Conservation (phyloP, 2,329 filamentous ascomycete genomes). For the Ophiocordyceps camponoti-leonardi region DNA sequence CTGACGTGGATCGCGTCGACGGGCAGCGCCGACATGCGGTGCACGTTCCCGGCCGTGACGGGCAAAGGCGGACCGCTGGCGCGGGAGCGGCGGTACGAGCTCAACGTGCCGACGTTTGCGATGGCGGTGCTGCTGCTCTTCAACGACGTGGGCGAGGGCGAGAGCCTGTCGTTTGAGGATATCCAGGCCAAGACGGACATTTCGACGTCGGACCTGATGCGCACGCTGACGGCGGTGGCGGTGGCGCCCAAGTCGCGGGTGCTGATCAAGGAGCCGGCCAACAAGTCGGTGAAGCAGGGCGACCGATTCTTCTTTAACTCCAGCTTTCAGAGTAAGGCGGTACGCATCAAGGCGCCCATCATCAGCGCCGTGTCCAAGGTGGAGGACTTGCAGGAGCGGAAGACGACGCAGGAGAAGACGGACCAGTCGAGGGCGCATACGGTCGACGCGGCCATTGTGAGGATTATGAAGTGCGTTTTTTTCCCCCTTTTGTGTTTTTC, state of each 20-base stretch:
- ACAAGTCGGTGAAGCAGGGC: slow-evolving; percentile 56
- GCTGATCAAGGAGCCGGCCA: slow-evolving; percentile 62
- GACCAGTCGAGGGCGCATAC: slow-evolving; percentile 53
- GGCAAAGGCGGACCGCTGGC: slow-evolving; percentile 47
- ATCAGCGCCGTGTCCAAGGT: slow-evolving; percentile 71
- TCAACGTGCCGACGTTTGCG: slow-evolving; percentile 82
- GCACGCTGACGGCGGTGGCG: slow-evolving; percentile 66
- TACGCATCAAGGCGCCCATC: slow-evolving; percentile 80
- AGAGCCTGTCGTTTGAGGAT: slow-evolving; percentile 47
- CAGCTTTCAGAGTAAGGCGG: slow-evolving; percentile 62
- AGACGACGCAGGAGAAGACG: slow-evolving; percentile 60
- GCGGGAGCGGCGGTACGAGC: slow-evolving; percentile 62
- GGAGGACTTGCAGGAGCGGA: slow-evolving; percentile 53
- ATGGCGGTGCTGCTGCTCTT: slow-evolving; percentile 85
- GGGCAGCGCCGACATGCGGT: slow-evolving; percentile 75
- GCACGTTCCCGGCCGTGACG: slow-evolving; percentile 53
- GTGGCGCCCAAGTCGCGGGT: slow-evolving; percentile 72
- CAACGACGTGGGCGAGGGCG: slow-evolving; percentile 49
- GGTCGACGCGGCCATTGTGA: slow-evolving; percentile 60
- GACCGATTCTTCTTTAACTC: slow-evolving; percentile 75
- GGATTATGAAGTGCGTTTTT: slow-evolving; percentile 68
- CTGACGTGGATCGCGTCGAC: slow-evolving; percentile 62
- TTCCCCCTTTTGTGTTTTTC: not conserved
- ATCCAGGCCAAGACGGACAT: slow-evolving; percentile 75
- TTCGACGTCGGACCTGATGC: slow-evolving; percentile 51